A percentile compares a stretch with the other conserved stretches of the same genome.
Evolutionary conservation across 2,329 filamentous ascomycete genomes (phyloP).

Genomic region (Pseudogymnoascus sp.): DNA sequence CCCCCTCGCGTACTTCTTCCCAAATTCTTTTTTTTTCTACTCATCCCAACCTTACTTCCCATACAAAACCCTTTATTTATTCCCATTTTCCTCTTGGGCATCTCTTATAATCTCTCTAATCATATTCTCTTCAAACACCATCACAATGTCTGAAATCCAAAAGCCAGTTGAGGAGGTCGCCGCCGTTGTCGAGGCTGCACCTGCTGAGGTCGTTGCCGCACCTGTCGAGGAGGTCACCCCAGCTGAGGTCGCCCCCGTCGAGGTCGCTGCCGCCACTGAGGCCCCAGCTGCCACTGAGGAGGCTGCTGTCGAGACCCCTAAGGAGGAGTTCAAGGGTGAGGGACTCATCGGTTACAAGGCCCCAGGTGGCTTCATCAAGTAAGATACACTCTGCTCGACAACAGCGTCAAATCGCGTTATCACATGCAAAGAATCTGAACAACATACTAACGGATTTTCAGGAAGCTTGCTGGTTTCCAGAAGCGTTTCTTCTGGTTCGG

Average conservation of each 20-base stretch:
- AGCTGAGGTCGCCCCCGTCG: conserved; percentile 28
- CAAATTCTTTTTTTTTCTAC: conserved; percentile 6
- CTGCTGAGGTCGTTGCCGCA: conserved; percentile 28
- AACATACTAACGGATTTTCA: conserved; percentile 10
- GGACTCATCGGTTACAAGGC: conserved; percentile 85
- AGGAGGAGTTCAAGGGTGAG: conserved; percentile 66
- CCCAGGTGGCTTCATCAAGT: conserved; percentile 75
- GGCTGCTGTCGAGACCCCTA: conserved; percentile 35
- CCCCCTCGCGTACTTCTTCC: conserved; percentile 2
- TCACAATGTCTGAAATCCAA: conserved; percentile 53
- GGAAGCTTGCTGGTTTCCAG: conserved; percentile 72
- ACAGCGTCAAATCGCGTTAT: neutral
- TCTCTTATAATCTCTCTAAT: conserved; percentile 15
- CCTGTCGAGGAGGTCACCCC: conserved; percentile 31
- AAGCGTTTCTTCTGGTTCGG: conserved; percentile 93
- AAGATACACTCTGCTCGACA: conserved; percentile 34
- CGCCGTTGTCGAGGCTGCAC: conserved; percentile 25
- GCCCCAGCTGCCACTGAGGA: conserved; percentile 32
- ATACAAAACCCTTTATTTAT: conserved; percentile 1
- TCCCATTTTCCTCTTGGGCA: conserved; percentile 2
- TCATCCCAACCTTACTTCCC: conserved; percentile 4
- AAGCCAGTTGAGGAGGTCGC: conserved; percentile 48
- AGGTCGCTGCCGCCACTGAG: conserved; percentile 30
- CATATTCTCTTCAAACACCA: conserved; percentile 9
- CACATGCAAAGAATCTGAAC: conserved; percentile 3